Evolutionary conservation across 306 rosid species (phyloP), one percentile per base, ranked within the genome.

Genomic region (Lupinus albus): DNA sequence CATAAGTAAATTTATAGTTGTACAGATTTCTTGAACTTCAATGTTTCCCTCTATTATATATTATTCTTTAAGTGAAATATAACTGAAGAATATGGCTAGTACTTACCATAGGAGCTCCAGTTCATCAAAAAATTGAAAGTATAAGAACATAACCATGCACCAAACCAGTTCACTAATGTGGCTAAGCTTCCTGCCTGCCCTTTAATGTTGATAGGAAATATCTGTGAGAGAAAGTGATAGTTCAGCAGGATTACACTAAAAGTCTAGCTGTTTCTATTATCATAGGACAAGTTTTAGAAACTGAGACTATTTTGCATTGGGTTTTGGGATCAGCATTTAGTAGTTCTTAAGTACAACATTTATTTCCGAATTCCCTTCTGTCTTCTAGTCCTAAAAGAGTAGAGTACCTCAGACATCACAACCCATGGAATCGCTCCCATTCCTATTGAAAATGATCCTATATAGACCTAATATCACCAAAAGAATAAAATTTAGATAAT

Each of bases 341-440:
- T 25, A 28, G 56, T 67, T 25, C 30, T 25, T 25, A 25, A 25
- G 30, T 25, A 25, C 2, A 25, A 25, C 30, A 25, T 25, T 25
- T 25, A 25, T 25, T 25, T 25, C 4, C 0, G 30, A 25, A 25
- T 2, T 25, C 38, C 38, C 6, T 6, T 6, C 38, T 33, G 8
- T 33, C 38, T 33, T 0, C 39, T 3, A 18, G n/a, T 4, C 30
- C 4, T 25, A 25, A 25, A 25, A 25, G 6, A 4, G 38, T 6
- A 33, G 82, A 33, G 82, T 25, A 91, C 98, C 96, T 93, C 98
- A 0, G 97, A 89, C 98, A 93, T 93, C 44, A 93, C 84, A 67
- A 93, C 85, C 98, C 98, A 89, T 68, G 98, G 98, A 83, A 93
- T 84, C 39, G 96, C 87, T 72, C 95, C 98, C 96, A 89, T 89